Evolutionary conservation across 495 filamentous ascomycete species (phyloP), one percentile per base, ranked within the genome.

Genomic region (Penicillium daleae): DNA sequence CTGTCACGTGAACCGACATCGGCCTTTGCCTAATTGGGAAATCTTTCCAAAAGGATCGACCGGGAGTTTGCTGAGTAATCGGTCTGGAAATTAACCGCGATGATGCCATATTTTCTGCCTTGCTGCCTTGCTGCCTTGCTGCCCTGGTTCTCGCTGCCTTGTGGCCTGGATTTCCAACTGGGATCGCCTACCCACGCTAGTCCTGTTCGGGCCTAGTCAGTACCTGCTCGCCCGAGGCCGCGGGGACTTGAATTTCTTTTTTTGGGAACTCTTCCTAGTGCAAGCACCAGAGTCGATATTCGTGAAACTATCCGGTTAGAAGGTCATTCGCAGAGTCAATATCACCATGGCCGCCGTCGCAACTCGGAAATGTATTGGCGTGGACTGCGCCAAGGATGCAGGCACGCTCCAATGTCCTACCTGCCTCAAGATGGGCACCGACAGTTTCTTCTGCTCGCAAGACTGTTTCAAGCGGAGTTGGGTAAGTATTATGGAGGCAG

Each of bases 401-500:
- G 87, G 92, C 35, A 80, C 87, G 26, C 78, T 98, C 13, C 93
- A 98, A 73, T 99, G 95, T 80, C 95, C 95, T 27, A 97, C 90
- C 50, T 99, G 95, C 68, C 81, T 97, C 61, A 97, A 93, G 76
- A 75, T 91, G 55, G 93, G 90, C 52, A 93, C 90, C 69, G 92
- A 94, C 72, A 95, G 92, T 78, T 97, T 86, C 76, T 99, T 98
- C 82, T 99, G 95, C 81, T 92, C 92, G 12, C 96, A 99, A 73
- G 96, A 98, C 69, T 99, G 95, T 83, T 99, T 99, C 80, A 98
- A 97, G 82, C 87, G 86, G 72, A 98, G 92, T 80, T 99, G 95
- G 95, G 95, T 98, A 86, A 72, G 89, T 62, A 59, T 31, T 64
- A 59, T 71, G 7, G 24, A 24, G 6, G 19, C 24, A 22, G n/a